Evolutionary conservation across 2,329 filamentous ascomycete genomes (phyloP), one percentile per base, ranked within the genome.

Genomic region (Colletotrichum karsti): DNA sequence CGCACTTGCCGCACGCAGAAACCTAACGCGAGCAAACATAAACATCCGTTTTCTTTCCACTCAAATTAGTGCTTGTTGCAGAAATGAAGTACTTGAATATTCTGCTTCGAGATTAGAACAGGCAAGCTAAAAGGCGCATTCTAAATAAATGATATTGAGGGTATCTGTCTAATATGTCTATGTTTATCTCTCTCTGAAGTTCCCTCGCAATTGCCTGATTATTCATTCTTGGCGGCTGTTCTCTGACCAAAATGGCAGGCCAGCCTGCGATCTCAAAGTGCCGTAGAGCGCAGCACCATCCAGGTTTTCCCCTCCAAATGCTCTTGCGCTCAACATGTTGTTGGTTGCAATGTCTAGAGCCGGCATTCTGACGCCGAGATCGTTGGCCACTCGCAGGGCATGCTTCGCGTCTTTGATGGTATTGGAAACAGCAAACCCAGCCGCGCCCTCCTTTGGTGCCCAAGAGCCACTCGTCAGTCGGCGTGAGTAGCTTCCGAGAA

Each of bases 351-450:
- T 13, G 13, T 74, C 76, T 26, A 86, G 72, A 8, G 80, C 83
- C 79, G 0, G 78, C 83, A 33, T 84, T 77, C 53, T 79, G 73
- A 39, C 71, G 0, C 83, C 83, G 1, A 74, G 74, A 2, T 79
- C 76, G 46, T 76, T 74, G 2, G 84, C 85, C 22, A 81, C 77
- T 4, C 73, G 74, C 9, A 87, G 78, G 0, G 83, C 85, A 72
- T 86, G 83, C 0, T 81, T 79, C 0, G 86, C 84, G 71, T 88
- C 86, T 67, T 88, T 87, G 6, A 87, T 78, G 1, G 83, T 85
- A 3, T 88, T 74, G 22, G 81, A 79, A 1, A 88, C 67, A 35
- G 83, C 83, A 1, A 83, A 87, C 76, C 79, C 82, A 5, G 84
- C 84, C 37, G 76, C 71, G 26, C 80, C 72, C 0, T 72, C 78